Evolutionary conservation across 1,284 basidiomycete species (phyloP), one percentile per base, ranked within the genome.

Genomic region (Sparassis latifolia): DNA sequence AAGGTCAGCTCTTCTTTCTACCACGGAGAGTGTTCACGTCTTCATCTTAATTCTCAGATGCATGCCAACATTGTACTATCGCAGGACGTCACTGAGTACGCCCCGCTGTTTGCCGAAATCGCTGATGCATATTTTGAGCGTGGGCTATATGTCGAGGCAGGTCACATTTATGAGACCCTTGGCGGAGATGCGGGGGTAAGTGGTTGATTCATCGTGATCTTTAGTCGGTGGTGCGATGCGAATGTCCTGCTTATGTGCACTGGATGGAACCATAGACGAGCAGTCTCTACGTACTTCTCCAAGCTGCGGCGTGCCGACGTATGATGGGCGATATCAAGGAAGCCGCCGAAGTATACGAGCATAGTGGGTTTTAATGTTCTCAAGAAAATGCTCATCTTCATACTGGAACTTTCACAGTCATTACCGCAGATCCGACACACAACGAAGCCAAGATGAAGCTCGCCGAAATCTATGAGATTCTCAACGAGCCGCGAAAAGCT

Each of bases 391-490:
- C n/a, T 35, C 32, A 20, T 20, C 32, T 9, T 28, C 47, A 41
- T 50, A 40, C 44, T 54, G 5, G 54, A 41, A 33, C 32, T 28
- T 33, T 10, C 43, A 2, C 57, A 90, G 93, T 97, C 12, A 76
- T 88, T 20, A 72, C 78, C 3, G 81, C 79, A 1, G 85, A 92
- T 62, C 84, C 88, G 0, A 75, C 78, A 2, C 80, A 92, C 57
- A 81, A 84, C 55, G 88, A 94, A 31, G 85, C 85, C 5, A 91
- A 91, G 65, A 85, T 94, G 78, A 86, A 89, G 56, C 77, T 97
- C 0, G 95, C 95, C 0, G 89, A 91, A 53, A 82, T 95, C 20
- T 91, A 92, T 55, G 96, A 98, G 65, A 80, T 85, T 20, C 68
- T 88, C 56, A 84, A 87, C 41, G 81, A 93, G 57, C 84, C 88